These are phyloP conservation scores for Fusarium decemcellulare DNA, from an alignment of 2,329 filamentous ascomycete genomes.

Conservation along the genomic window DNA sequence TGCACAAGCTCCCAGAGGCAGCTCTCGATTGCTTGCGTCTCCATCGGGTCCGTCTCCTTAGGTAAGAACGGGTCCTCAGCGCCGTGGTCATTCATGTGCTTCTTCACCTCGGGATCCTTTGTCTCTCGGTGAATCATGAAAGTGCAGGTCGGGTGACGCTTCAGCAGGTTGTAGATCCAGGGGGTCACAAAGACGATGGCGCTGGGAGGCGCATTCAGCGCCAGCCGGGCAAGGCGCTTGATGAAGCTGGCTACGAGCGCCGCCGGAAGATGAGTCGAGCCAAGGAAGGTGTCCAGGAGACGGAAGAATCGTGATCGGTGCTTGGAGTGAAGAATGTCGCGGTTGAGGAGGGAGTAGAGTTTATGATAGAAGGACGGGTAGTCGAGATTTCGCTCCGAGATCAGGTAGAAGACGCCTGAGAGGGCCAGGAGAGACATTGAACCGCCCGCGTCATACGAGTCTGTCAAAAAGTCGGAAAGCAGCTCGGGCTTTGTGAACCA, in stretches of 20 bases:
- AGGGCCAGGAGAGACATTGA: slow-evolving; percentile 89
- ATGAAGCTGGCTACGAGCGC: slow-evolving; percentile 95
- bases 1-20: slow-evolving; percentile 96
- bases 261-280: slow-evolving; percentile 92
- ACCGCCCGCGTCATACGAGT: slow-evolving; percentile 90
- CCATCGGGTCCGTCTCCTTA: slow-evolving; percentile 84
- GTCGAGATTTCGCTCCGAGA: slow-evolving; percentile 93
- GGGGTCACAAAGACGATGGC: slow-evolving; percentile 92
- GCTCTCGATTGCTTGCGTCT: slow-evolving; percentile 90
- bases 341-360: slow-evolving; percentile 92
- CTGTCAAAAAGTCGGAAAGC: slow-evolving; percentile 96
- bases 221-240: slow-evolving; percentile 88
- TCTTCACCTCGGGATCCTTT: slow-evolving; percentile 69
- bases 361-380: slow-evolving; percentile 96
- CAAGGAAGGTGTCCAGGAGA: slow-evolving; percentile 89
- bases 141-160: slow-evolving; percentile 88
- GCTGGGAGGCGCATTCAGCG: slow-evolving; percentile 89
- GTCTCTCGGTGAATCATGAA: slow-evolving; percentile 94
- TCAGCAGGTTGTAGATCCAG: slow-evolving; percentile 96
- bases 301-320: slow-evolving; percentile 95
- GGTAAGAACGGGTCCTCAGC: slow-evolving; percentile 82
- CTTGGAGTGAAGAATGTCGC: slow-evolving; percentile 90
- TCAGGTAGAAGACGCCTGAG: slow-evolving; percentile 94
- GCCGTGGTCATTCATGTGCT: slow-evolving; percentile 72
- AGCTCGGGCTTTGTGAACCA: slow-evolving; percentile 93